A percentile compares a stretch with the other conserved stretches of the same genome.
Conservation (phyloP, 169 alveolate species). For the Eimeria maxima region DNA sequence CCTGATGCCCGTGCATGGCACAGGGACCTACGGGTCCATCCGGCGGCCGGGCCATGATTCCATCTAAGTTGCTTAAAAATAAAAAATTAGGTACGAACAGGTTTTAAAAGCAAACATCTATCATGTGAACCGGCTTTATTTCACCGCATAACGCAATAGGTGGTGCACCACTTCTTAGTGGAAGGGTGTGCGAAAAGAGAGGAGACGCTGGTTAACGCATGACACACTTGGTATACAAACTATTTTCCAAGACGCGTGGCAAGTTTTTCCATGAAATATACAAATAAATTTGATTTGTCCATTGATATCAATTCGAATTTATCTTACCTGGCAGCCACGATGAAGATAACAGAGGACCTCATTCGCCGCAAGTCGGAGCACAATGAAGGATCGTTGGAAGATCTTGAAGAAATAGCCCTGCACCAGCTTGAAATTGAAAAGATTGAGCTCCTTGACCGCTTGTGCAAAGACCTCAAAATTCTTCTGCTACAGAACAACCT, state of each 20-base stretch:
- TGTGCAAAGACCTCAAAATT: conserved; percentile 95
- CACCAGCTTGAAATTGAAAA: conserved; percentile 94
- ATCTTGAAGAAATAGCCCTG: conserved; percentile 94
- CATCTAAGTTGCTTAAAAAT: not conserved
- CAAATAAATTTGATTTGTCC: not conserved
- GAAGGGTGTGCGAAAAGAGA: conserved; percentile 21
- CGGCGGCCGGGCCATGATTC: not conserved
- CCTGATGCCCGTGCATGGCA: not conserved
- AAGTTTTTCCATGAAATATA: not conserved
- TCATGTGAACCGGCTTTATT: not conserved
- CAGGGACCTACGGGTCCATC: not conserved
- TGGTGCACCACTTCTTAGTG: not conserved
- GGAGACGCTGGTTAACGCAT: not conserved
- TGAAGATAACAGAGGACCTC: conserved; percentile 89
- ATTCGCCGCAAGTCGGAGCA: conserved; percentile 96
- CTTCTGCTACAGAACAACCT: conserved; percentile 95
- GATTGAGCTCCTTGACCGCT: conserved; percentile 93
- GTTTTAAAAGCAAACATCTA: not conserved
- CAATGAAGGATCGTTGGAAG: conserved; percentile 94
- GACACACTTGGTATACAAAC: not conserved
- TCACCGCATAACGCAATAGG: not conserved
- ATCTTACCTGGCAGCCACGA: not conserved
- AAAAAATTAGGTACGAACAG: not conserved
- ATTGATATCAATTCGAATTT: not conserved
- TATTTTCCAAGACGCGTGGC: not conserved